Conservation (phyloP, 164 flowering plant species). For the Annona cherimola region DNA sequence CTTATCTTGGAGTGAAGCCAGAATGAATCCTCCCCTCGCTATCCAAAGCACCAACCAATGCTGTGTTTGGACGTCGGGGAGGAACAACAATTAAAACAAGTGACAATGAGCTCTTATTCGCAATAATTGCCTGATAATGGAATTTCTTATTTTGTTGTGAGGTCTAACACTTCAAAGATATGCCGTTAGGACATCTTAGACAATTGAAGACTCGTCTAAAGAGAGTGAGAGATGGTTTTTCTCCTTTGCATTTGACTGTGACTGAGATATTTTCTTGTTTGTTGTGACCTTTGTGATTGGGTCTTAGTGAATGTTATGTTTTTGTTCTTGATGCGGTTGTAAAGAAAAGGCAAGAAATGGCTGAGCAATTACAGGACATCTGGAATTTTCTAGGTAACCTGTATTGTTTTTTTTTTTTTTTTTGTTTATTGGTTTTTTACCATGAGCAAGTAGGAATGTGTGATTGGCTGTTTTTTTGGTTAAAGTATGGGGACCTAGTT, state of each 20-base stretch:
- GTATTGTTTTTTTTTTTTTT: neutral
- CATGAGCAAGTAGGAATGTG: no score
- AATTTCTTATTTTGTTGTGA: conserved; percentile 3
- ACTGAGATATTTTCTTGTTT: neutral
- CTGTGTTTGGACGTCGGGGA: conserved; percentile 22
- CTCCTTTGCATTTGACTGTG: neutral
- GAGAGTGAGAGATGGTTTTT: conserved; percentile 29
- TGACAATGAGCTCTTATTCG: neutral
- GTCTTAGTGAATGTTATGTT: neutral
- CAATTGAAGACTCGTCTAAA: conserved; percentile 41
- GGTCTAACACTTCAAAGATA: conserved; percentile 80
- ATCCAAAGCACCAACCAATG: conserved; percentile 8
- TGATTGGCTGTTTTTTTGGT: no score
- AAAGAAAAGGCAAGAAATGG: conserved; percentile 42
- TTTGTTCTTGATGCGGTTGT: conserved; percentile 33
- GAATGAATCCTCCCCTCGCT: conserved; percentile 21
- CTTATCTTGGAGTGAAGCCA: conserved; percentile 8
- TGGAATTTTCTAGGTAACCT: conserved; percentile 45
- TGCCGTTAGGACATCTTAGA: conserved; percentile 83
- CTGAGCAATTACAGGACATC: conserved; percentile 54
- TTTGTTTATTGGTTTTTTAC: no score
- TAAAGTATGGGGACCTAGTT: no score
- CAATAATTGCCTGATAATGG: neutral
- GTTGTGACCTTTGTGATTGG: no score
- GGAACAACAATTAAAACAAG: neutral